A percentile compares a stretch with the other conserved stretches of the same genome.
Evolutionary conservation across 495 filamentous ascomycete species (phyloP).

Genomic region (Aspergillus coremiiformis): DNA sequence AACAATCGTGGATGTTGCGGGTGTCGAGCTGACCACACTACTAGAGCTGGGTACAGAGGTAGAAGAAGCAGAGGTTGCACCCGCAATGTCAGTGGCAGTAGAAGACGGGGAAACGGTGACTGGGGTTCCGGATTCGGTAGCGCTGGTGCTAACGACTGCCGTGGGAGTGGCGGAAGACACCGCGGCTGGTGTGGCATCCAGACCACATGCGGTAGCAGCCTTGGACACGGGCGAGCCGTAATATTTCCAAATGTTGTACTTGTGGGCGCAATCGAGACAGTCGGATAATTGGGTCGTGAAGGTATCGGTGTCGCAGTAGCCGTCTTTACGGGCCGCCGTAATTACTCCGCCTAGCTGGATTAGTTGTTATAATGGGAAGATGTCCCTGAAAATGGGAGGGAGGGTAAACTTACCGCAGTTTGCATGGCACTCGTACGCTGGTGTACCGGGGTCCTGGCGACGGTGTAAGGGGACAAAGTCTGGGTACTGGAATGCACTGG

Average conservation of each 20-base stretch:
- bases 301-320: slow-evolving; percentile 33
- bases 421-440: slow-evolving; percentile 42
- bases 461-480: slow-evolving; percentile 12
- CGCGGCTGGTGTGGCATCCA: slow-evolving; percentile 31
- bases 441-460: slow-evolving; percentile 31
- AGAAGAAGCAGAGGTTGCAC: background rate
- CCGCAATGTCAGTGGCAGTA: slow-evolving; percentile 23
- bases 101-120: background rate
- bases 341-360: slow-evolving; percentile 35
- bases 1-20: background rate
- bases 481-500: slow-evolving; percentile 7
- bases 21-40: background rate
- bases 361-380: slow-evolving; percentile 1
- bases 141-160: slow-evolving; percentile 8
- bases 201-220: slow-evolving; percentile 29
- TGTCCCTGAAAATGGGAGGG: background rate
- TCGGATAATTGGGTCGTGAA: slow-evolving; percentile 35
- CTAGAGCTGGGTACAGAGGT: background rate
- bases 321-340: slow-evolving; percentile 21
- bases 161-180: slow-evolving; percentile 10
- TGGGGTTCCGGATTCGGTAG: background rate
- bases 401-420: slow-evolving; percentile 35
- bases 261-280: slow-evolving; percentile 40
- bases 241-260: slow-evolving; percentile 42
- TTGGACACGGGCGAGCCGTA: slow-evolving; percentile 32